Base-by-base conservation (phyloP, 2,329 filamentous ascomycete genomes). In the Aphanocladium album region DNA sequence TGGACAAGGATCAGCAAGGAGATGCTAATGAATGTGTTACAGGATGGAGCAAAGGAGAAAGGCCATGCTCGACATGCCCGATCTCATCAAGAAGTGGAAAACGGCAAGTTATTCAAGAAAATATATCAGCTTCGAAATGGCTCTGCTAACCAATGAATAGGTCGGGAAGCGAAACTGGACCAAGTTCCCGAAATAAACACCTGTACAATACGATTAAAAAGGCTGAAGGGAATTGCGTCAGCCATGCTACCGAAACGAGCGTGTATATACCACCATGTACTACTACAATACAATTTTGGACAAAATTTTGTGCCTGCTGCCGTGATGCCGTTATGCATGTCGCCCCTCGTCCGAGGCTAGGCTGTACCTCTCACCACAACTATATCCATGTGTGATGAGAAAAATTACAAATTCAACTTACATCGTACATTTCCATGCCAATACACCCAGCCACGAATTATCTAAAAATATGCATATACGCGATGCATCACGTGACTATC, bases 51-150 rank as follows among this genome's bases (percentile, higher is more conserved):
- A 90, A 79, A 87, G 92, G 77, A 89, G 89, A 82, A 84, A 90
- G 75, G 95, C 95, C 62, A 97, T 98, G 91, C 76, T 96, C 79
- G 87, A 88, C 62, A 99, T 99, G 95, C 92, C 93, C 65, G 86
- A 89, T 70, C 84, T 98, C 79, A 90, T 99, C 73, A 85, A 89
- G 75, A 82, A 89, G 74, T 99, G 93, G 95, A 96, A 96, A 78
- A 87, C 89, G 85, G 90, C 95, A 79, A 73, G 86, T 76, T 46
- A 30, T 3, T n/a, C 16, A 14, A 4, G 30, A n/a, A n/a, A 21
- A 14, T 47, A 7, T 19, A 5, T 33, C n/a, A 60, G 51, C 41
- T 47, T 17, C 17, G 17, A 51, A 23, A 11, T n/a, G 23, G 45
- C 4, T 5, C 45, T 71, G 57, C 76, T 80, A 68, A 81, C n/a